Percentiles rank a stretch among this genome's conserved stretches.
Evolutionary conservation across 345 rosid genomes (phyloP).

Genomic region (Limnanthes douglasii): DNA sequence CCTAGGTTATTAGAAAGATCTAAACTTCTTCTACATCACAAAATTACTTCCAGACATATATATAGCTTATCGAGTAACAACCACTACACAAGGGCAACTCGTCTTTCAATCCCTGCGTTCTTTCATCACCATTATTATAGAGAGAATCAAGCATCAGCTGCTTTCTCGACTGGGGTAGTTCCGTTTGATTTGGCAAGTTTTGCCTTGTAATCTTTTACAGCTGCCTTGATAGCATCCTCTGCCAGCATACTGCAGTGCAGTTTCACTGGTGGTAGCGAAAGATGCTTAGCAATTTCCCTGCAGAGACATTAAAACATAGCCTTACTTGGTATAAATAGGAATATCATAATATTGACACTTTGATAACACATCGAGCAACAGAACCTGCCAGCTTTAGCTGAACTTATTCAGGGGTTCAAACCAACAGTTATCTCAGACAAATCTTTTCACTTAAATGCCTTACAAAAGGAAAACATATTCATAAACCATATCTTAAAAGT

Average conservation of each 20-base stretch:
- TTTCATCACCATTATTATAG: conserved; percentile 6
- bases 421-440: too few relatives aligned
- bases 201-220: conserved; percentile 71
- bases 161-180: conserved; percentile 22
- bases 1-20: too few relatives aligned
- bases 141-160: conserved; percentile 27
- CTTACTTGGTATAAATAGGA: background rate
- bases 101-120: too few relatives aligned
- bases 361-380: background rate
- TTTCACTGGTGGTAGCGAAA: conserved; percentile 96
- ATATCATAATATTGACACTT: background rate
- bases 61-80: too few relatives aligned
- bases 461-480: background rate
- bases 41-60: too few relatives aligned
- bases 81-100: too few relatives aligned
- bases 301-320: background rate
- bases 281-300: conserved; percentile 95
- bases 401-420: background rate
- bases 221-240: conserved; percentile 99
- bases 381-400: background rate
- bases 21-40: too few relatives aligned
- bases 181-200: conserved; percentile 32
- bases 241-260: conserved; percentile 99
- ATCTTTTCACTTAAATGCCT: too few relatives aligned
- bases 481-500: conserved; percentile 1